Evolutionary conservation across 1,284 basidiomycete genomes (phyloP).

Genomic region (Earliella scabrosa): DNA sequence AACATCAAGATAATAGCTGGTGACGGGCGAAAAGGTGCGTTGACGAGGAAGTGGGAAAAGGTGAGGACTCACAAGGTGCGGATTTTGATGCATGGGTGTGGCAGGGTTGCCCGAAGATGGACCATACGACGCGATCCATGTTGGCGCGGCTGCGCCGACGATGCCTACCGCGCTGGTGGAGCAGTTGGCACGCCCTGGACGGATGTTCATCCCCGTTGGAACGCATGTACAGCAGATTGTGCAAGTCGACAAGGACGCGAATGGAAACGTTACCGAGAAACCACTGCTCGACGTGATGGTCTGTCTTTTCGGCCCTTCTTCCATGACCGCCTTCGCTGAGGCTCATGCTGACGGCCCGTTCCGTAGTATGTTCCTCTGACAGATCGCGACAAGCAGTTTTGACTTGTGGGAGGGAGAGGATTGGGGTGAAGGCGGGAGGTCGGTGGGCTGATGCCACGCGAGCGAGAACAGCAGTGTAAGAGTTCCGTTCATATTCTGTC

Average conservation of each 20-base stretch:
- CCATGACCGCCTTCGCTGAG: neutral
- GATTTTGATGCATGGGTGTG: neutral
- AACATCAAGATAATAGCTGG: conserved; percentile 71
- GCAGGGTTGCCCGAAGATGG: conserved; percentile 43
- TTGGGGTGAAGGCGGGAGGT: too few species aligned
- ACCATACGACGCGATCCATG: conserved; percentile 91
- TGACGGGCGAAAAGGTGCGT: conserved; percentile 80
- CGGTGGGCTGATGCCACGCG: too few species aligned
- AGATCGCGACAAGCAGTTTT: conserved; percentile 22
- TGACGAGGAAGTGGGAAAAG: neutral
- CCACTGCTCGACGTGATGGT: conserved; percentile 85
- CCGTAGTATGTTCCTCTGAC: conserved; percentile 30
- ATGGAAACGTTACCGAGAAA: conserved; percentile 71
- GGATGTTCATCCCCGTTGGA: conserved; percentile 95
- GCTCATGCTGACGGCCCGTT: neutral
- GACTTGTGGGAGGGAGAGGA: neutral
- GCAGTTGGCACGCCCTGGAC: conserved; percentile 83
- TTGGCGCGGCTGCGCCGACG: conserved; percentile 87
- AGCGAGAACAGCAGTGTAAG: too few species aligned
- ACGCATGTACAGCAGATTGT: conserved; percentile 61
- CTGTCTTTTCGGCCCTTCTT: conserved; percentile 38
- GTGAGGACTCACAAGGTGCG: neutral
- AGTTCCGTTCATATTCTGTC: neutral
- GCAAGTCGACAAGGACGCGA: conserved; percentile 75
- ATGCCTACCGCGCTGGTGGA: conserved; percentile 79